Evolutionary conservation across 1,139 yeast species (phyloP).

Genomic region (Saccharomyces pastorianus): DNA sequence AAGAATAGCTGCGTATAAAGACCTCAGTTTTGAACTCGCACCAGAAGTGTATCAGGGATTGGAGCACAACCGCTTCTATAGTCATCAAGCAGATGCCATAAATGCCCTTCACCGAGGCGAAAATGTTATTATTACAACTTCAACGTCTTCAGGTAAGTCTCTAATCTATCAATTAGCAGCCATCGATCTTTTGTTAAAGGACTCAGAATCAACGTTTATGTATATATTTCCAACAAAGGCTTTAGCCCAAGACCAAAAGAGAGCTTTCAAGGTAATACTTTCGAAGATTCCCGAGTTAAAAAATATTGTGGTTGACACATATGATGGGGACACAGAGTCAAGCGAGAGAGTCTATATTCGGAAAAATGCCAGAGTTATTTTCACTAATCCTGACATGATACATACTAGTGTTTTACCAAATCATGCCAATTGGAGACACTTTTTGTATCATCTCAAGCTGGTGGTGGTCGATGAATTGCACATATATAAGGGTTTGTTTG

Average conservation of each 20-base stretch:
- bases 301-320: conserved; percentile 52
- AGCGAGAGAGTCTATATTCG: conserved; percentile 48
- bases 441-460: conserved; percentile 53
- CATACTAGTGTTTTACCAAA: conserved; percentile 80
- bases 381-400: conserved; percentile 90
- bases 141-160: conserved; percentile 94
- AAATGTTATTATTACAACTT: conserved; percentile 79
- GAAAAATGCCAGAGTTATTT: conserved; percentile 63
- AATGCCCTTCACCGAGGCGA: conserved; percentile 44
- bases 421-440: conserved; percentile 62
- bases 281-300: conserved; percentile 35
- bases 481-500: conserved; percentile 82
- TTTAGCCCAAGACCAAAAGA: conserved; percentile 87
- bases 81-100: conserved; percentile 77
- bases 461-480: conserved; percentile 89
- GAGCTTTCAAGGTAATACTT: conserved; percentile 62
- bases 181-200: conserved; percentile 40
- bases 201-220: conserved; percentile 62
- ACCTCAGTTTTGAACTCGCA: conserved; percentile 36
- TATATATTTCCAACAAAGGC: conserved; percentile 95
- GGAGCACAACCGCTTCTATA: conserved; percentile 48
- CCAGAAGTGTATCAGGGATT: conserved; percentile 44
- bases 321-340: conserved; percentile 83
- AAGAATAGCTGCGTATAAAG: conserved; percentile 40
- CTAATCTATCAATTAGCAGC: conserved; percentile 86